Base-by-base conservation (phyloP, 1,284 basidiomycete genomes). In the Singerocomus rubriflavus region DNA sequence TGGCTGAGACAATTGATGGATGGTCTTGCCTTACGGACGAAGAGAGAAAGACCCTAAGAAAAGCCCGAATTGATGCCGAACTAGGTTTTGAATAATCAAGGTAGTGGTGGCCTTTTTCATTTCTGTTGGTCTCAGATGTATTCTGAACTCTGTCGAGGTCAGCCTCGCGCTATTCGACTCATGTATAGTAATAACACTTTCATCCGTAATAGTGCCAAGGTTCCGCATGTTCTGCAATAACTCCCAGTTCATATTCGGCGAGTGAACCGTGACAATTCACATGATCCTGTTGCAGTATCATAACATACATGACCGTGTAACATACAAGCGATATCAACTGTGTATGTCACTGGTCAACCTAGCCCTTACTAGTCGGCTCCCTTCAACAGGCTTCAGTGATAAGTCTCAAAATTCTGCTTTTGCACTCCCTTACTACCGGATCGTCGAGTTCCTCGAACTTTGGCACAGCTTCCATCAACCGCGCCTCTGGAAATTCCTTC, bases 1-100 rank as follows among this genome's bases (percentile, higher is more conserved):
- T 90, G 47, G 73, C 84, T 36, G 88, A 90, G 53, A 80, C 72
- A 39, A 71, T 85, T 8, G 85, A 85, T 13, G 87, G 85, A 7
- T 90, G 87, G 88, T 78, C 78, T 46, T 77, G 76, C 38, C 71
- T 89, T 70, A 70, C 73, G 13, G 84, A 88, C 54, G 75, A 75
- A 45, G 85, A 88, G 64, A 76, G 85, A 59, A 80, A 73, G 53
- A 73, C 71, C 50, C 66, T 85, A 62, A 74, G 78, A 60, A 77
- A 75, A 57, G 74, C 74, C 16, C 88, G 88, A 69, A 72, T 79
- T 58, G 81, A 84, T 48, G 73, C 70, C 53, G 85, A 87, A 68
- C 67, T 84, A 61, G 81, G 78, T 10, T 84, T 72, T 67, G 83
- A 84, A 45, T 68, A 61, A 29, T 50, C 41, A 40, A 43, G 44